Conservation (phyloP, 2,329 filamentous ascomycete species). For the Cercospora brassicicola region DNA sequence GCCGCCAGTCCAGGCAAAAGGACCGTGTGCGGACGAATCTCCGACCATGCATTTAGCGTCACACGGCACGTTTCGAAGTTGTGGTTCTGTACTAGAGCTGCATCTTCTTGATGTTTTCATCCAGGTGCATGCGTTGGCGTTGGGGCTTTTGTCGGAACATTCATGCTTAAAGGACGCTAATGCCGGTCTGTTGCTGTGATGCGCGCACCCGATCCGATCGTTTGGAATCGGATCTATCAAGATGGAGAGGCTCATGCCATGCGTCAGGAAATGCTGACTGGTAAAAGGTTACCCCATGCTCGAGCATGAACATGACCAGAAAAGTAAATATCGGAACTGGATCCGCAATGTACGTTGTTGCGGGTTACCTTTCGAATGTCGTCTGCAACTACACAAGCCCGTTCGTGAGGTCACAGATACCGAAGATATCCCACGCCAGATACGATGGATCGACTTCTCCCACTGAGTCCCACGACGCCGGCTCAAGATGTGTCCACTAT, state of each 20-base stretch:
- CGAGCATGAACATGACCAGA: background rate
- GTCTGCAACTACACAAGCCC: background rate
- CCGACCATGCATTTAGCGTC: background rate
- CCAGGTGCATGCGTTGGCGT: background rate
- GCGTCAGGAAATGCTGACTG: background rate
- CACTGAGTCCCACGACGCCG: background rate
- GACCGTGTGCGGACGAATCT: background rate
- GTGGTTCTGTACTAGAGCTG: background rate
- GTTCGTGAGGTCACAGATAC: background rate
- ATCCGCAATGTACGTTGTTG: background rate
- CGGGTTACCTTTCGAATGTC: background rate
- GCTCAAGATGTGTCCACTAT: background rate
- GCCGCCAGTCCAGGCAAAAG: background rate
- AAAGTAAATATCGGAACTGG: background rate
- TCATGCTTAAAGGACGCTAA: background rate
- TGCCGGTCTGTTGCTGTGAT: background rate
- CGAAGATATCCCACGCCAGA: background rate
- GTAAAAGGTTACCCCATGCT: background rate
- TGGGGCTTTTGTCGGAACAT: background rate
- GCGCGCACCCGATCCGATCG: background rate
- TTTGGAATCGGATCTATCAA: background rate
- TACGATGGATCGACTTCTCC: background rate
- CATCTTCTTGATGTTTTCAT: background rate
- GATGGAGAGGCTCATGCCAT: background rate
- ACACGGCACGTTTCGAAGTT: background rate